Evolutionary conservation across 495 filamentous ascomycete species (phyloP).

Genomic region (Neurospora pannonica): DNA sequence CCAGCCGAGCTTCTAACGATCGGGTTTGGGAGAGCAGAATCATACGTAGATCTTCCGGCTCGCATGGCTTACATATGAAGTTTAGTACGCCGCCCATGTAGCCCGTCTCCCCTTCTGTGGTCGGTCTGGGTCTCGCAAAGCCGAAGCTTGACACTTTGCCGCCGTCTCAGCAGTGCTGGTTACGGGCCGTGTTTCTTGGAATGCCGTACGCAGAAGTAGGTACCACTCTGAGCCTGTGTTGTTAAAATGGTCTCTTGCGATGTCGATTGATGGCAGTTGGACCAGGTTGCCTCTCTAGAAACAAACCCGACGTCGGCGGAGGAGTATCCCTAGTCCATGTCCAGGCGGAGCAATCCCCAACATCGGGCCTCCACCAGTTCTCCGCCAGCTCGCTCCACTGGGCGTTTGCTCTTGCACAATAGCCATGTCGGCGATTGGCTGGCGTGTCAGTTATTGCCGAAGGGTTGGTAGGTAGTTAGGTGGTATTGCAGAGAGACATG

Average conservation of each 20-base stretch:
- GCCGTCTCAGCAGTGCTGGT: neutral
- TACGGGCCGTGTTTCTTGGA: neutral
- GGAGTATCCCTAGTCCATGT: neutral
- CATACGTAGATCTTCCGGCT: neutral
- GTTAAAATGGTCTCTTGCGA: neutral
- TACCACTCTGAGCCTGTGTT: neutral
- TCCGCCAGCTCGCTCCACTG: neutral
- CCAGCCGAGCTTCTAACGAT: neutral
- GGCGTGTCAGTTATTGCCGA: neutral
- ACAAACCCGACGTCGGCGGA: neutral
- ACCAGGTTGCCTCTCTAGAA: neutral
- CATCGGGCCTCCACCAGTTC: neutral
- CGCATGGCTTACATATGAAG: neutral
- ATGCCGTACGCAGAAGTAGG: neutral
- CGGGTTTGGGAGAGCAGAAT: neutral
- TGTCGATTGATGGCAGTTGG: neutral
- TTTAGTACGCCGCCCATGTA: neutral
- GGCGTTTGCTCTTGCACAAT: neutral
- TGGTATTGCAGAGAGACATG: neutral
- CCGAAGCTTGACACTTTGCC: neutral
- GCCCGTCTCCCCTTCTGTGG: neutral
- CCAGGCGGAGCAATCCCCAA: neutral
- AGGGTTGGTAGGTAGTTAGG: neutral
- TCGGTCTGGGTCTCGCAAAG: neutral
- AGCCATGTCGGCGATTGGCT: neutral